phyloP scores from a whole-genome alignment of 768 basidiomycete genomes.

The Crassisporium funariophilum region DNA sequence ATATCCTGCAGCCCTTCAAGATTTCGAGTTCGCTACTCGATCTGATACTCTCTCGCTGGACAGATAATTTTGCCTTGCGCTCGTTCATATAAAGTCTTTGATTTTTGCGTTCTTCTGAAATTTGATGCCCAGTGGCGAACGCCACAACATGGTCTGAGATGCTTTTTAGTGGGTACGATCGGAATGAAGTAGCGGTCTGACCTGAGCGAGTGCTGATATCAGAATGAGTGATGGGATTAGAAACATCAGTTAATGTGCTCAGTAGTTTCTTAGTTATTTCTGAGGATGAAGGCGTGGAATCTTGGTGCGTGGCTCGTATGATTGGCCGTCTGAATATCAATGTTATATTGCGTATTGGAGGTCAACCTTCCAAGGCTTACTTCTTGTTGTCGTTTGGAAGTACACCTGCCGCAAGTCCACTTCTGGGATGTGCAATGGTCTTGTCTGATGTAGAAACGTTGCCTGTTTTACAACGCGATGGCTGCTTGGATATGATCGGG shows the following conservation, averaged over 20 bases:
- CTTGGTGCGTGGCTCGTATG: not conserved
- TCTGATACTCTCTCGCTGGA: slow-evolving; percentile 19
- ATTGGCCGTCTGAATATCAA: too few species aligned
- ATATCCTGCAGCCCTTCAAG: slow-evolving; percentile 54
- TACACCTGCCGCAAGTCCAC: too few species aligned
- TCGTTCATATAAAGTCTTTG: slow-evolving; percentile 41
- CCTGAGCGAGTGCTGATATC: slow-evolving; percentile 65
- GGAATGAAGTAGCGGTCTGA: slow-evolving; percentile 19
- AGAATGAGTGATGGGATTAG: slow-evolving; percentile 81
- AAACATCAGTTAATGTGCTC: slow-evolving; percentile 57
- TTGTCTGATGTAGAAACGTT: too few species aligned
- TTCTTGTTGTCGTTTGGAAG: too few species aligned
- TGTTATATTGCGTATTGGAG: too few species aligned
- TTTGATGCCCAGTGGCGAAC: slow-evolving; percentile 70
- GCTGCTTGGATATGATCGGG: not conserved
- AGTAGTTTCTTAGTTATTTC: slow-evolving; percentile 61
- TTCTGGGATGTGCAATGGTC: too few species aligned
- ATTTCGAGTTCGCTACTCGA: slow-evolving; percentile 15
- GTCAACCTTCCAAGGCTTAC: too few species aligned
- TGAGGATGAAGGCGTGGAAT: slow-evolving; percentile 3
- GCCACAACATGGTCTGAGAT: slow-evolving; percentile 61
- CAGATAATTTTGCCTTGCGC: slow-evolving; percentile 47
- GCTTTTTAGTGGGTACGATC: not conserved
- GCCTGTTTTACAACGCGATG: not conserved
- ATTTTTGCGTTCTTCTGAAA: slow-evolving; percentile 46